These are phyloP conservation scores for Xylaria polymorpha DNA, from an alignment of 2,329 filamentous ascomycete species.

Conservation along the genomic window DNA sequence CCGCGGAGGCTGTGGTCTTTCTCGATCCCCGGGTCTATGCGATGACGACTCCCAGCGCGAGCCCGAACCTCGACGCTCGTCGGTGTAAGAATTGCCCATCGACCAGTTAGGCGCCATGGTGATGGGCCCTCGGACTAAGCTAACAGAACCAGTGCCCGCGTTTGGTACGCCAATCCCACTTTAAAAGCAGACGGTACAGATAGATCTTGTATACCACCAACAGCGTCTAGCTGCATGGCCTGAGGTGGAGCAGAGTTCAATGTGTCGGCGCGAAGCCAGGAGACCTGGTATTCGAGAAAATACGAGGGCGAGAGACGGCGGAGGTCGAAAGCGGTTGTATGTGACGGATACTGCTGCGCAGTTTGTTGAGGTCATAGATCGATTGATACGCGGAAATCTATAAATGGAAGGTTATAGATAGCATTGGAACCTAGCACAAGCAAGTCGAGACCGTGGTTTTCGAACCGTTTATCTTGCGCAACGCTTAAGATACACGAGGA, in stretches of 20 bases:
- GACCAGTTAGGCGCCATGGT: constrained; percentile 32
- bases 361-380: neutral
- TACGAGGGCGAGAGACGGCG: neutral
- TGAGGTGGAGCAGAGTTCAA: constrained; percentile 3
- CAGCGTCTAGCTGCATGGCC: constrained; percentile 42
- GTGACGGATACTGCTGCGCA: neutral
- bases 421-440: constrained; percentile 3
- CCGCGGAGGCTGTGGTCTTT: constrained; percentile 36
- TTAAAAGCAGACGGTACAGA: constrained; percentile 30
- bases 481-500: neutral
- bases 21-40: constrained; percentile 38
- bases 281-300: neutral
- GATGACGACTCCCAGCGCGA: too few relatives aligned
- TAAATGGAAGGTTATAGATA: constrained; percentile 6
- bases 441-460: neutral
- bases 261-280: neutral
- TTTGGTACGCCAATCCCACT: constrained; percentile 8
- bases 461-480: neutral
- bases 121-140: constrained; percentile 7
- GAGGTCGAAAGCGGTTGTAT: neutral
- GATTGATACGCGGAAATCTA: constrained; percentile 1
- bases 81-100: constrained; percentile 34
- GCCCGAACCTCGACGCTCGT: constrained; percentile 34
- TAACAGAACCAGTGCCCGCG: constrained; percentile 4
- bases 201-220: constrained; percentile 32